Percentiles rank a stretch among this genome's conserved stretches.
These are phyloP conservation scores for Penicillium nucicola DNA, from an alignment of 495 filamentous ascomycete species.

Conservation along the genomic window DNA sequence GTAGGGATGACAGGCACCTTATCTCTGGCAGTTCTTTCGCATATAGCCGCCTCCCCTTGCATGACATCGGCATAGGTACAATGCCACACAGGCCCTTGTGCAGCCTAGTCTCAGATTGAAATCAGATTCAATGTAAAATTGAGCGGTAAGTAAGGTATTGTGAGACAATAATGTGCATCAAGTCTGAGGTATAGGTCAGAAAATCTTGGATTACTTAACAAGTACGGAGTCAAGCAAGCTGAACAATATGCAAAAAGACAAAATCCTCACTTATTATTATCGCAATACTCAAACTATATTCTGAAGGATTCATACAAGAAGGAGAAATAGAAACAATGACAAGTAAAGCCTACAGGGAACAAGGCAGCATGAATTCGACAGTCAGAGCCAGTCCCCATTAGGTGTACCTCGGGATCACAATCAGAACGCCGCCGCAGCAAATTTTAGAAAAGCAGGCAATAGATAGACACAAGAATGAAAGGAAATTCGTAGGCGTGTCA, in stretches of 20 bases:
- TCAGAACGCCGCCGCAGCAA: conserved; percentile 17
- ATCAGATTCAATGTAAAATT: no score
- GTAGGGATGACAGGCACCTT: no score
- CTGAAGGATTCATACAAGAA: conserved; percentile 4
- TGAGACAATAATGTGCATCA: no score
- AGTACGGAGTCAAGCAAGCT: no score
- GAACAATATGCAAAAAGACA: not conserved
- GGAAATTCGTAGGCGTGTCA: conserved; percentile 38
- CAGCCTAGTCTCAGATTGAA: no score
- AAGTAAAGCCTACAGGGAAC: not conserved
- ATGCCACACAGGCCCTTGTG: not conserved
- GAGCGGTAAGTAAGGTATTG: no score
- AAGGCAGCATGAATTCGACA: not conserved
- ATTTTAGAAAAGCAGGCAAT: conserved; percentile 11
- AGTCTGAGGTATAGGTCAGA: no score
- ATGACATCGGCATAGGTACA: not conserved
- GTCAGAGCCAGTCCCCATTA: not conserved
- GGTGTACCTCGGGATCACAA: conserved; percentile 2
- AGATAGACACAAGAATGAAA: conserved; percentile 14
- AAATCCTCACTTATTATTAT: not conserved
- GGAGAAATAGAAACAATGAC: not conserved
- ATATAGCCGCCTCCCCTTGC: not conserved
- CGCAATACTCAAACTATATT: not conserved
- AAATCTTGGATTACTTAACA: no score
- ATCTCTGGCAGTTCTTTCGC: no score